phyloP scores from a whole-genome alignment of 208 protist species.

The Phytomonas sp. region DNA sequence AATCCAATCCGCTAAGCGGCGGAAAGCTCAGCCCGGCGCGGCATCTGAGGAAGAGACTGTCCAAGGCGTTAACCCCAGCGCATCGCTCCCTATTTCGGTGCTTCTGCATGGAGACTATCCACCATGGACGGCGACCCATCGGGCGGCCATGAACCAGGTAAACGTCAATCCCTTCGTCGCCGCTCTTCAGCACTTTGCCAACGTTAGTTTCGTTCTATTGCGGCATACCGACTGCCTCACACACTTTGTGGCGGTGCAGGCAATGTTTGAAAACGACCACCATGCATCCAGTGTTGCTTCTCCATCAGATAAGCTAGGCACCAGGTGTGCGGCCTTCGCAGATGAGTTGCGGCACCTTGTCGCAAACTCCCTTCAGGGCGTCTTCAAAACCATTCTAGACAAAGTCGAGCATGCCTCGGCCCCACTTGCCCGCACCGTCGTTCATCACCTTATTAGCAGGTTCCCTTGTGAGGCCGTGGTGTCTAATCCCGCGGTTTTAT shows the following conservation, averaged over 20 bases:
- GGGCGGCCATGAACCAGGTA: slow-evolving; percentile 22
- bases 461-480: slow-evolving; percentile 32
- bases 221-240: slow-evolving; percentile 54
- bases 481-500: neutral
- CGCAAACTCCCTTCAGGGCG: slow-evolving; percentile 40
- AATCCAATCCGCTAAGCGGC: neutral
- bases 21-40: neutral
- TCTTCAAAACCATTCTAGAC: slow-evolving; percentile 24
- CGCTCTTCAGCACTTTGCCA: slow-evolving; percentile 59
- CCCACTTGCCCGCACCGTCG: slow-evolving; percentile 20
- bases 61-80: neutral
- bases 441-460: slow-evolving; percentile 37
- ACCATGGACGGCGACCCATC: slow-evolving; percentile 10
- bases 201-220: slow-evolving; percentile 36
- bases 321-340: slow-evolving; percentile 20
- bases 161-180: slow-evolving; percentile 51
- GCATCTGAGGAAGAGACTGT: neutral
- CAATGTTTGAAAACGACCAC: slow-evolving; percentile 5
- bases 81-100: neutral
- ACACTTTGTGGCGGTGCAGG: slow-evolving; percentile 38
- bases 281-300: neutral
- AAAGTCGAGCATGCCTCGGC: slow-evolving; percentile 1
- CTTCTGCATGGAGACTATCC: neutral
- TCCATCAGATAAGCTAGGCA: neutral
- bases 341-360: slow-evolving; percentile 55